Conservation (phyloP, 108 stramenopile genomes). For the Pelagomonas calceolata region DNA sequence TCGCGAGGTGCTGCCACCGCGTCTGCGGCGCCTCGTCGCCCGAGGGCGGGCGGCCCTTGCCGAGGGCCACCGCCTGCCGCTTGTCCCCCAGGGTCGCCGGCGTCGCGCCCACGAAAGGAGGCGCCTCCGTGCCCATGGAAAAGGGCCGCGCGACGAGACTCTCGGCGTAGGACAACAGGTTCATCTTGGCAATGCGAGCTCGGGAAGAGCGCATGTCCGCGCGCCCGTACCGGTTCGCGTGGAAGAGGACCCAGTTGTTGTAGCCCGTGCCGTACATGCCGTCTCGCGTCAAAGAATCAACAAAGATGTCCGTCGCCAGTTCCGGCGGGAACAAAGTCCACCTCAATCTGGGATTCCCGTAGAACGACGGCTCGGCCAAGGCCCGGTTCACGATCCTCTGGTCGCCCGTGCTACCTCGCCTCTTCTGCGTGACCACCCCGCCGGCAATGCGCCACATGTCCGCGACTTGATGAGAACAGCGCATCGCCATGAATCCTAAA, state of each 20-base stretch:
- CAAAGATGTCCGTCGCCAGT: background rate
- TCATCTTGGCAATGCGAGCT: background rate
- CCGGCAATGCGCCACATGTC: background rate
- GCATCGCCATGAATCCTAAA: background rate
- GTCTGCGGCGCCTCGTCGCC: no score
- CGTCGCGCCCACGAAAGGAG: no score
- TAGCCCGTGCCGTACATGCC: background rate
- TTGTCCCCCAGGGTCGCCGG: no score
- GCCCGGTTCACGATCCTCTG: background rate
- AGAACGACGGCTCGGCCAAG: background rate
- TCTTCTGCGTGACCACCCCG: background rate
- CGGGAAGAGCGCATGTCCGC: background rate
- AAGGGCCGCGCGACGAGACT: background rate
- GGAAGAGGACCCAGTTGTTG: background rate
- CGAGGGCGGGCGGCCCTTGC: no score
- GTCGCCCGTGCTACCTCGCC: background rate
- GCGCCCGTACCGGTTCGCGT: background rate
- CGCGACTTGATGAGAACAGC: background rate
- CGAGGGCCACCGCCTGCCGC: no score
- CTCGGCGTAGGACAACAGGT: background rate
- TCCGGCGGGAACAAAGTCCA: background rate
- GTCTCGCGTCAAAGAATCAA: background rate
- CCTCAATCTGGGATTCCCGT: background rate
- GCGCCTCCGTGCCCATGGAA: no score
- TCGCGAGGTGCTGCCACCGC: no score